These are phyloP conservation scores for Xylariaceae sp. DNA, from an alignment of 2,329 filamentous ascomycete genomes.

Conservation along the genomic window DNA sequence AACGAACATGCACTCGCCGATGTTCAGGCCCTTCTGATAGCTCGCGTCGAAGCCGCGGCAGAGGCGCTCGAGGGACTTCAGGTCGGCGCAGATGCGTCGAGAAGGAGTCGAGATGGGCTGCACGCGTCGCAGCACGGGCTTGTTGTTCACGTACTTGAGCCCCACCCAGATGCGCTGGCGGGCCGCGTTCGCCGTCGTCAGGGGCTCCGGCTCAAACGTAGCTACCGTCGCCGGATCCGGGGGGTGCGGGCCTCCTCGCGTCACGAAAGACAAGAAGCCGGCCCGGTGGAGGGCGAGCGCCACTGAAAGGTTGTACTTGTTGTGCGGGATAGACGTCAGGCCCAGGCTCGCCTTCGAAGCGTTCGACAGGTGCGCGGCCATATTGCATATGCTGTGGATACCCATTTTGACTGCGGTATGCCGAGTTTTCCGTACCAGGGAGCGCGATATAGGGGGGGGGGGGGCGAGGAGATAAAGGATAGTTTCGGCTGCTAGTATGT, in stretches of 20 bases:
- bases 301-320: constrained; percentile 72
- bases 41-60: constrained; percentile 61
- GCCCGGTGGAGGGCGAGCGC: constrained; percentile 73
- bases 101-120: constrained; percentile 67
- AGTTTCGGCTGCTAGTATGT: neutral
- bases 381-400: constrained; percentile 67
- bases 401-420: constrained; percentile 48
- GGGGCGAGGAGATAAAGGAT: too few relatives aligned
- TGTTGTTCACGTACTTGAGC: constrained; percentile 81
- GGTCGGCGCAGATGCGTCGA: constrained; percentile 61
- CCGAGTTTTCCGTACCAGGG: neutral
- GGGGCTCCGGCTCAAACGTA: constrained; percentile 45
- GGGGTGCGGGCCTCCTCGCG: constrained; percentile 58
- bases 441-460: neutral
- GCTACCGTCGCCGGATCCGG: constrained; percentile 43
- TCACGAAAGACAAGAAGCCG: constrained; percentile 76
- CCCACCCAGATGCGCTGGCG: constrained; percentile 78
- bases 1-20: constrained; percentile 80
- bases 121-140: constrained; percentile 69
- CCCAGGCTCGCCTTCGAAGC: constrained; percentile 76
- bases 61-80: constrained; percentile 57
- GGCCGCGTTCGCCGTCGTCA: constrained; percentile 67
- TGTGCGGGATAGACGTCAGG: constrained; percentile 75
- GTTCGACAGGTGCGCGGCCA: constrained; percentile 90
- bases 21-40: constrained; percentile 59